phyloP scores from a whole-genome alignment of 805 yeast genomes.

The Spathaspora hagerdaliae region DNA sequence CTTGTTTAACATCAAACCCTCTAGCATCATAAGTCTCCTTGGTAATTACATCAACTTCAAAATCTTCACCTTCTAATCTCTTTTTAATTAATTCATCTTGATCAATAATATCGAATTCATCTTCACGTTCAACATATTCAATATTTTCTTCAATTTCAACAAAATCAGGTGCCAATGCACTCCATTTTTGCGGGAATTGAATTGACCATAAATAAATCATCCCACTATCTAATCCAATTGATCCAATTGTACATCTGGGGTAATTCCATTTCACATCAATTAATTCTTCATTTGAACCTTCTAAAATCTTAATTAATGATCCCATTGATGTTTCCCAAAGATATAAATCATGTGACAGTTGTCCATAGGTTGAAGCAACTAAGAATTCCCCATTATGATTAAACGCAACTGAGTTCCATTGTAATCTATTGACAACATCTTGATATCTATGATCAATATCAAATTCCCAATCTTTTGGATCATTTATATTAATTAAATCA shows the following conservation, averaged over 20 bases:
- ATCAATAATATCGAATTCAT: constrained; percentile 80
- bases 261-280: constrained; percentile 86
- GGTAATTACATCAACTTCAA: constrained; percentile 61
- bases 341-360: constrained; percentile 80
- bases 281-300: constrained; percentile 87
- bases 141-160: constrained; percentile 91
- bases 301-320: constrained; percentile 80
- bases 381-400: constrained; percentile 75
- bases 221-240: constrained; percentile 86
- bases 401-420: constrained; percentile 81
- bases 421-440: constrained; percentile 82
- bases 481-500: constrained; percentile 29
- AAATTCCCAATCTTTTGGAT: constrained; percentile 39
- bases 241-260: constrained; percentile 65
- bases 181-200: constrained; percentile 87
- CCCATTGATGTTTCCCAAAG: constrained; percentile 92
- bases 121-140: constrained; percentile 82
- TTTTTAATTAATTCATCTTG: constrained; percentile 62
- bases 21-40: constrained; percentile 66
- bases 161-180: constrained; percentile 94
- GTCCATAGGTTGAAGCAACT: constrained; percentile 84
- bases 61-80: constrained; percentile 60
- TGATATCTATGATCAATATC: constrained; percentile 80
- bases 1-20: constrained; percentile 52
- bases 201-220: constrained; percentile 78